A percentile compares a stretch with the other conserved stretches of the same genome.
Conservation (phyloP, 2,329 filamentous ascomycete genomes). For the Cladorrhinum sp. region DNA sequence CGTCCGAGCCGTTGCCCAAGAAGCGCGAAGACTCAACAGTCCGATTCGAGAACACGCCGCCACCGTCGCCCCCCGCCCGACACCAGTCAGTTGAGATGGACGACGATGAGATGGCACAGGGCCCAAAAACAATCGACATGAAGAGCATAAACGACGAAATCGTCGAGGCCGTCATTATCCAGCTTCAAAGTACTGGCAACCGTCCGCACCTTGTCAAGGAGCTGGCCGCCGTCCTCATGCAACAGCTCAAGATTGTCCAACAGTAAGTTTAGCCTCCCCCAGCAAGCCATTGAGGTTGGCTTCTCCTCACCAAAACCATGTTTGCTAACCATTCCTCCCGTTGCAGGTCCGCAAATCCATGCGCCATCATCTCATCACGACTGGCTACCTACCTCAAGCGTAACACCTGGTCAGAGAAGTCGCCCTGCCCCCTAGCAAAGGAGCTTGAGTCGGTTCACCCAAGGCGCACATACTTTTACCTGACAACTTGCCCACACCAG, state of each 20-base stretch:
- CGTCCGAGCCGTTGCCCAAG: slow-evolving; percentile 32
- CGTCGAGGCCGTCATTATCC: slow-evolving; percentile 83
- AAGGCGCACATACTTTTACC: slow-evolving; percentile 92
- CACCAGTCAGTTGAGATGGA: slow-evolving; percentile 41
- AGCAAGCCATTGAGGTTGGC: background rate
- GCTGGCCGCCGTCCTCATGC: slow-evolving; percentile 74
- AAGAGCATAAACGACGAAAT: slow-evolving; percentile 92
- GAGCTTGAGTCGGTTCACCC: slow-evolving; percentile 90
- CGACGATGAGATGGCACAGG: slow-evolving; percentile 28
- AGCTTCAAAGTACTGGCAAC: slow-evolving; percentile 86
- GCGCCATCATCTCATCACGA: slow-evolving; percentile 90
- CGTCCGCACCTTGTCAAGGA: slow-evolving; percentile 93
- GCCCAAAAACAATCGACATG: slow-evolving; percentile 57
- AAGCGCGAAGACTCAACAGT: slow-evolving; percentile 26
- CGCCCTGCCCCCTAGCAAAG: slow-evolving; percentile 86
- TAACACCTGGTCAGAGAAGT: slow-evolving; percentile 69
- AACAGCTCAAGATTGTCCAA: slow-evolving; percentile 77
- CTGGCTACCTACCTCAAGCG: slow-evolving; percentile 88
- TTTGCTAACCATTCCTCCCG: slow-evolving; percentile 30
- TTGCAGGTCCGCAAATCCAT: slow-evolving; percentile 85
- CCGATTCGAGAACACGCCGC: slow-evolving; percentile 71
- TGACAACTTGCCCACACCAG: slow-evolving; percentile 83
- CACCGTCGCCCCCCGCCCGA: slow-evolving; percentile 63
- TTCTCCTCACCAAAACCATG: too few species aligned
- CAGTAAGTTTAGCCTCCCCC: slow-evolving; percentile 62